Base-by-base conservation (phyloP, 2,329 filamentous ascomycete species). In the Aureobasidium sp. region DNA sequence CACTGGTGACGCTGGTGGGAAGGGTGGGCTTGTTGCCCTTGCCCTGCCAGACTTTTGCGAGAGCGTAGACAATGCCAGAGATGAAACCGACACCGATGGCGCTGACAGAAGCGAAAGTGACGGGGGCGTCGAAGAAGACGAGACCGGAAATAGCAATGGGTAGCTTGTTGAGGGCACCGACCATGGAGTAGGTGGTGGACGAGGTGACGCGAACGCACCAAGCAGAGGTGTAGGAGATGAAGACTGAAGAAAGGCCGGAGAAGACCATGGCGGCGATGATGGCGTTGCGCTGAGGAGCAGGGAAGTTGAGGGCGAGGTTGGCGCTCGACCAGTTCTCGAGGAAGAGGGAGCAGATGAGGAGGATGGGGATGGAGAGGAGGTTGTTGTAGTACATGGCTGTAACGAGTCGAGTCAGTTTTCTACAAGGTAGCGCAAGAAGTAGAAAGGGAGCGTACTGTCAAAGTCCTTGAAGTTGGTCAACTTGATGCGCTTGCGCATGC, bases 331-430 rank as follows among this genome's bases (percentile, higher is more conserved):
- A 99, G 78, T 97, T 90, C 75, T 99, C 94, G 67, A 88, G 79
- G 66, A 96, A 70, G 59, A 97, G 79, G 37, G 93, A 95, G 74
- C 87, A 86, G 69, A 91, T 74, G 62, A 97, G 76, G 58, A 99
- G 85, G 70, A 97, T 88, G 31, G 94, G 94, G 66, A 99, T 96
- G 62, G 92, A 96, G 67, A 99, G 85, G 52, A 97, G 84, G 77
- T 99, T 97, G 85, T 99, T 99, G 82, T 99, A 99, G 80, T 94
- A 97, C 94, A 97, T 99, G 72, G 92, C 93, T 97, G 67, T 52
- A 40, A 74, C 50, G 66, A 24, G 9, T 60, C 29, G 33, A 39
- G 14, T 52, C 19, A 52, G 49, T 19, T 53, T 49, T 40, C 61
- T 14, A 17, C 15, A 5, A 57, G 49, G n/a, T 27, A 29, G 2